Evolutionary conservation across 2,329 filamentous ascomycete species (phyloP), one percentile per base, ranked within the genome.

Genomic region (Nemania diffusa): DNA sequence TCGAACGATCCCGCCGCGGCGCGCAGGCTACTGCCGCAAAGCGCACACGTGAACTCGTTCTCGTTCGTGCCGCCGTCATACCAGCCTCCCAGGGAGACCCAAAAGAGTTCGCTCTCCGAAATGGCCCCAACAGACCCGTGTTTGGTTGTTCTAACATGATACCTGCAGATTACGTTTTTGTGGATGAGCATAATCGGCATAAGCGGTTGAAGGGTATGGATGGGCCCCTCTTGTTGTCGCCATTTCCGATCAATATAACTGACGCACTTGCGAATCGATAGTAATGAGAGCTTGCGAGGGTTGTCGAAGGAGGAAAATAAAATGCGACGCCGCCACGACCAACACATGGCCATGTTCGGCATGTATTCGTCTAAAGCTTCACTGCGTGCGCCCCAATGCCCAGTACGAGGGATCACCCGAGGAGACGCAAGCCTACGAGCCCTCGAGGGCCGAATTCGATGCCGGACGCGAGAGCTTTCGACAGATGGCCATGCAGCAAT

Each of bases 241-340:
- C 15, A 17, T 63, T 52, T 44, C 50, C 29, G 22, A 34, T 63
- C 61, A 34, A 51, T 52, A 27, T 64, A 67, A 61, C 73, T 74
- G 72, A 76, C 69, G n/a, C 46, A 56, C 48, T 13, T 60, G 55
- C 53, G 37, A 59, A 62, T 44, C 56, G 55, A 57, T 71, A 97
- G 95, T 97, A 59, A 97, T 97, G 94, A 91, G 96, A 84, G 96
- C 95, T 64, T 98, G 95, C 80, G 95, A 97, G 82, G 95, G 95
- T 68, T 98, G 95, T 78, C 88, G 95, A 69, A 91, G 94, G 80
- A 89, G 95, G 76, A 99, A 99, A 81, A 99, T 99, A 78, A 97
- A 97, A 80, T 99, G 95, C 82, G 96, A 98, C 82, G 94, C 95
- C 59, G 95, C 95, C 22, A 97, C 95, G 15, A 97, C 94, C 46